A percentile compares a stretch with the other conserved stretches of the same genome.
Conservation (phyloP, 78 protist genomes). For the Dictyostelium capitatum region DNA sequence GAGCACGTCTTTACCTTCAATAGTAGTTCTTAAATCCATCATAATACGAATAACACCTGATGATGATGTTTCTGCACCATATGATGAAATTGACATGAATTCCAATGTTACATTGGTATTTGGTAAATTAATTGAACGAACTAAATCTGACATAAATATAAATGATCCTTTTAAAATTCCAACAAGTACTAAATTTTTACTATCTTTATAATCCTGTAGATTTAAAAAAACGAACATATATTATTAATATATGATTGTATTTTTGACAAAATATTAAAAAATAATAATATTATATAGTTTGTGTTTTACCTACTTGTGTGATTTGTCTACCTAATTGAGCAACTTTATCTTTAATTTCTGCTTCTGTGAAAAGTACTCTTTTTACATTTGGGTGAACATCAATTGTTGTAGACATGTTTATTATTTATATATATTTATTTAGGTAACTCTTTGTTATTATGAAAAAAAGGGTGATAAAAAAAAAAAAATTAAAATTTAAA, state of each 20-base stretch:
- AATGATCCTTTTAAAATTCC: slow-evolving; percentile 83
- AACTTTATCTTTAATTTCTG: slow-evolving; percentile 49
- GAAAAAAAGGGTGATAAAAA: not conserved
- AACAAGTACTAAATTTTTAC: slow-evolving; percentile 68
- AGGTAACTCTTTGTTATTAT: not conserved
- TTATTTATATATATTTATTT: not conserved
- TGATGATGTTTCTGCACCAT: slow-evolving; percentile 47
- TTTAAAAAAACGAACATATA: not conserved
- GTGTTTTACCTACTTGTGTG: not conserved
- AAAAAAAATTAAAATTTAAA: too few species aligned
- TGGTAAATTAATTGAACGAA: slow-evolving; percentile 63
- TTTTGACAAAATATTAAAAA: not conserved
- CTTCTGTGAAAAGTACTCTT: slow-evolving; percentile 27
- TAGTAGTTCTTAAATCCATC: slow-evolving; percentile 68
- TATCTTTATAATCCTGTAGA: slow-evolving; percentile 53
- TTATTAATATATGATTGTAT: not conserved
- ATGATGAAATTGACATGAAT: slow-evolving; percentile 78
- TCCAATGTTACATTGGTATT: slow-evolving; percentile 63
- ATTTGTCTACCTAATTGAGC: slow-evolving; percentile 29
- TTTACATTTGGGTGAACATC: slow-evolving; percentile 60
- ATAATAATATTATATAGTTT: not conserved
- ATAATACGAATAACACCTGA: slow-evolving; percentile 71
- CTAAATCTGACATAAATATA: slow-evolving; percentile 83
- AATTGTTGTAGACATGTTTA: not conserved
- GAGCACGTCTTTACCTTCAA: slow-evolving; percentile 77